Base-by-base conservation (phyloP, 2,329 filamentous ascomycete genomes). In the Fusarium sp. region DNA sequence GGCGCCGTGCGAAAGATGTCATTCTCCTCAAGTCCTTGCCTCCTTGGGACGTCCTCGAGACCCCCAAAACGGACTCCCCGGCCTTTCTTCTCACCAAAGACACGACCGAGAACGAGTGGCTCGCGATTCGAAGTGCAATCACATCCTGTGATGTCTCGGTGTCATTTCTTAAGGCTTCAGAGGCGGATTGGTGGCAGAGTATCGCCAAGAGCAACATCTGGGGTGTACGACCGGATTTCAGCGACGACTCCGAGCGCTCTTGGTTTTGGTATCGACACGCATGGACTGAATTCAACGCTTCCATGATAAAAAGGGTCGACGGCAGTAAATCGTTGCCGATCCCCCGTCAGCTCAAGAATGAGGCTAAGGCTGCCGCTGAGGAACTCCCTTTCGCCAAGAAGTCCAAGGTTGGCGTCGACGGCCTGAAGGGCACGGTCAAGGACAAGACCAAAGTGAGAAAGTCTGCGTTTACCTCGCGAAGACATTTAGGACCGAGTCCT, bases 81-180 rank as follows among this genome's bases (percentile, higher is more conserved):
- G 69, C 62, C 7, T 77, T 74, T 14, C 35, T 81, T 7, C 52
- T 81, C 6, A 61, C 45, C 0, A 69, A 71, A 1, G 13, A 61
- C 2, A 70, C 76, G 3, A 73, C 62, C 1, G 68, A 79, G 2
- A 58, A 65, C 0, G 77, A 79, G 9, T 81, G 80, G 80, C 69
- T 67, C 27, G 31, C 31, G 5, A 73, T 81, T 16, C 77, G 80
- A 14, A 57, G 65, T 2, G 71, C 63, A 7, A 77, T 81, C 20
- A 68, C 69, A 2, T 68, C 73, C 2, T 64, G 67, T 7, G 27
- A 50, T 1, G 64, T 75, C 2, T 56, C 29, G 1, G 63, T 77
- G 4, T 43, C 54, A 0, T 33, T 81, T 29, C 33, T 67, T 7
- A 50, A 61, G 6, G 43, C 63, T 10, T 18, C 13, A 2, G 50